A percentile compares a stretch with the other conserved stretches of the same genome.
Evolutionary conservation across 495 filamentous ascomycete species (phyloP).

Genomic region (Aspergillus bertholletiae): DNA sequence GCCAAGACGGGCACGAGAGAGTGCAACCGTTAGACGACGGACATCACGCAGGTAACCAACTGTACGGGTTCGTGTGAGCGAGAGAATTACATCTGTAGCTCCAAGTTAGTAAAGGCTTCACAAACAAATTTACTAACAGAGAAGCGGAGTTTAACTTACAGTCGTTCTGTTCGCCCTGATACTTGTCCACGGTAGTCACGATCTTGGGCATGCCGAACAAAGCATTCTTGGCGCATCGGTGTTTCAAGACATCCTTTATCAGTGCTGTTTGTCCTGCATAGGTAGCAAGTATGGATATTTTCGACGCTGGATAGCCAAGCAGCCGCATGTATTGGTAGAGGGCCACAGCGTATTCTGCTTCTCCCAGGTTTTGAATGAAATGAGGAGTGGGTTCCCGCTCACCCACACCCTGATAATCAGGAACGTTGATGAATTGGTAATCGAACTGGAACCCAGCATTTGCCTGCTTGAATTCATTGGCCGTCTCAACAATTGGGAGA

Average conservation of each 20-base stretch:
- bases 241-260: conserved; percentile 83
- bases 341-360: conserved; percentile 95
- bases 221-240: conserved; percentile 76
- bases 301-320: conserved; percentile 88
- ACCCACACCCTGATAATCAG: conserved; percentile 87
- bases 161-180: conserved; percentile 98
- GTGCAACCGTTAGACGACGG: conserved; percentile 90
- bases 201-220: conserved; percentile 89
- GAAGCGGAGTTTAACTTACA: conserved; percentile 56
- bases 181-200: conserved; percentile 95
- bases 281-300: conserved; percentile 86
- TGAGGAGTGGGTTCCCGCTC: conserved; percentile 92
- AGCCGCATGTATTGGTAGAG: conserved; percentile 97
- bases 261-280: conserved; percentile 94
- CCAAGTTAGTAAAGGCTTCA: conserved; percentile 17
- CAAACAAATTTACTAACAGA: not conserved
- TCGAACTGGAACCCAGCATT: conserved; percentile 93
- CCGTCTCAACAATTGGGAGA: conserved; percentile 65
- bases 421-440: conserved; percentile 96
- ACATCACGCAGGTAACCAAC: conserved; percentile 95
- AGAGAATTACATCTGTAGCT: conserved; percentile 79
- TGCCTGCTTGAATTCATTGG: conserved; percentile 69
- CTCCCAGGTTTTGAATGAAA: conserved; percentile 95
- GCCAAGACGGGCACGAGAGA: conserved; percentile 88
- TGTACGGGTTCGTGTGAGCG: conserved; percentile 79